phyloP scores from a whole-genome alignment of 1,139 yeast species.

The Eremothecium coryli region DNA sequence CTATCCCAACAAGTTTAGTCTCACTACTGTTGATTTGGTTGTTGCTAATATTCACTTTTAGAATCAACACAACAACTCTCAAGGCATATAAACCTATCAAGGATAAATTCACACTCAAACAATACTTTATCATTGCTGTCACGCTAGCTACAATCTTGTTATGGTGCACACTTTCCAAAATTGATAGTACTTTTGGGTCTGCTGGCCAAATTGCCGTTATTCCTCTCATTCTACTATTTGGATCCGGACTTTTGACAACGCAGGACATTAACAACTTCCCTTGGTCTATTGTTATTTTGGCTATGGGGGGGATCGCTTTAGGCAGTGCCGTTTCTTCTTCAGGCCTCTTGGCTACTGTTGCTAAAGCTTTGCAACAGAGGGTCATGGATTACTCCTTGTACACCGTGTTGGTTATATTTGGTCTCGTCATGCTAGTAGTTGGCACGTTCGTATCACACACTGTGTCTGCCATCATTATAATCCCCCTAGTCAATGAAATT shows the following conservation, averaged over 20 bases:
- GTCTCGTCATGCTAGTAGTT: slow-evolving; percentile 53
- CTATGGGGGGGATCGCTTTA: slow-evolving; percentile 72
- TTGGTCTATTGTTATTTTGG: slow-evolving; percentile 66
- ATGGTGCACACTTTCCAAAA: slow-evolving; percentile 61
- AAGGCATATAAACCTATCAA: slow-evolving; percentile 48
- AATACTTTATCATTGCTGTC: slow-evolving; percentile 49
- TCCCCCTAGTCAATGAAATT: slow-evolving; percentile 61
- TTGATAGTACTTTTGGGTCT: slow-evolving; percentile 52
- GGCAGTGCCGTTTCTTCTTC: slow-evolving; percentile 69
- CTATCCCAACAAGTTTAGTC: slow-evolving; percentile 54
- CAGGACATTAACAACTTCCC: slow-evolving; percentile 65
- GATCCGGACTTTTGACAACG: slow-evolving; percentile 57
- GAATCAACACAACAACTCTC: slow-evolving; percentile 35
- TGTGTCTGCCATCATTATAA: slow-evolving; percentile 63
- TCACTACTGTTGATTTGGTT: slow-evolving; percentile 52
- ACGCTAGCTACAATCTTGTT: slow-evolving; percentile 50
- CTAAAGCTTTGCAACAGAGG: slow-evolving; percentile 44
- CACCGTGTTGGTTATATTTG: slow-evolving; percentile 57
- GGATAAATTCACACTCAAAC: slow-evolving; percentile 50
- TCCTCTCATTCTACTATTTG: slow-evolving; percentile 59
- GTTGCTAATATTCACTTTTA: slow-evolving; percentile 47
- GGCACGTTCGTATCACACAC: slow-evolving; percentile 74
- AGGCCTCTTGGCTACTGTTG: slow-evolving; percentile 58
- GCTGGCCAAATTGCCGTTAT: slow-evolving; percentile 62
- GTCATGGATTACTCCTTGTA: slow-evolving; percentile 49